These are phyloP conservation scores for Aspergillus floridensis DNA, from an alignment of 2,329 filamentous ascomycete genomes.

Conservation along the genomic window DNA sequence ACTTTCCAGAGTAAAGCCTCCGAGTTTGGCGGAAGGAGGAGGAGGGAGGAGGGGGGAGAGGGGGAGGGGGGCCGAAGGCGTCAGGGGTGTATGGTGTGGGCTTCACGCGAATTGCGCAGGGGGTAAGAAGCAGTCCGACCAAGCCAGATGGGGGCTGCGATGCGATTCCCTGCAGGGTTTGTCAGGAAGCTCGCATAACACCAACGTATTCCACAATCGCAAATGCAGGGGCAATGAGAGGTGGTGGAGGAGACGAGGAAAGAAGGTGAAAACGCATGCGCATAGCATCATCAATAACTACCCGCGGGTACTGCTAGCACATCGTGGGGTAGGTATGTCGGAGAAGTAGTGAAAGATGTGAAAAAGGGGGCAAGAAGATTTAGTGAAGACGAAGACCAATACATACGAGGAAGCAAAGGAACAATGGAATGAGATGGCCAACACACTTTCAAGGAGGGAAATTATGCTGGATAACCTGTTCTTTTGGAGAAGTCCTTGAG, in stretches of 20 bases:
- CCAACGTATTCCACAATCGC: neutral
- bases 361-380: neutral
- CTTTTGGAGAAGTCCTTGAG: conserved; percentile 3
- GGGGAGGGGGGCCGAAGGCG: neutral
- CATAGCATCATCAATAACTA: neutral
- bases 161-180: neutral
- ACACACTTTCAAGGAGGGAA: neutral
- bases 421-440: neutral
- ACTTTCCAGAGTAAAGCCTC: conserved; percentile 39
- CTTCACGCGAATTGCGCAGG: neutral
- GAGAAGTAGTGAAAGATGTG: neutral
- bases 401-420: neutral
- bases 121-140: conserved; percentile 2
- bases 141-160: neutral
- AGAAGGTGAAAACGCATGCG: neutral
- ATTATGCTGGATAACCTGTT: neutral
- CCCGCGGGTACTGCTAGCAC: neutral
- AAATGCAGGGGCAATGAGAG: neutral
- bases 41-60: conserved; percentile 9
- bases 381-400: neutral
- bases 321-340: neutral
- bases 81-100: too few species aligned
- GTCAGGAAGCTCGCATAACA: neutral
- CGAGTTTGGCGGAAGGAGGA: conserved; percentile 9
- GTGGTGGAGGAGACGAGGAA: neutral